These are phyloP conservation scores for Pythium brachiatum DNA, from an alignment of 352 stramenopile species.

Conservation along the genomic window DNA sequence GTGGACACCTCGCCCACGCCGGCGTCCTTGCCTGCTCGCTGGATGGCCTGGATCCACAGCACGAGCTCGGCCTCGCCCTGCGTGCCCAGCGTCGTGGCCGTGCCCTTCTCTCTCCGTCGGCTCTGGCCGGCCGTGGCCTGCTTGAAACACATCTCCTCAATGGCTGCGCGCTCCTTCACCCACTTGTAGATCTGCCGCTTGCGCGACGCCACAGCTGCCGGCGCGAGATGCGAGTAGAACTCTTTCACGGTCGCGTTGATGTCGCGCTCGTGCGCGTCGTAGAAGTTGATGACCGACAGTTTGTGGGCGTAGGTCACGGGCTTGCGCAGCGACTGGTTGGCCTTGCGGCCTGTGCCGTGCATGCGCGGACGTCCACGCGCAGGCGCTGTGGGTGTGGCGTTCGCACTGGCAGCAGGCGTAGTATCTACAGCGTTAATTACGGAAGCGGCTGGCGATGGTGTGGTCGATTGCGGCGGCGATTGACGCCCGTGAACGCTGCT, in stretches of 20 bases:
- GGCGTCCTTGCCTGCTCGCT: constrained; percentile 7
- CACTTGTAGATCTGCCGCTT: constrained; percentile 53
- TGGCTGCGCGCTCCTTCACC: constrained; percentile 34
- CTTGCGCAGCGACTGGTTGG: constrained; percentile 30
- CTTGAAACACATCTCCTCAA: constrained; percentile 44
- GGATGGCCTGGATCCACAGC: constrained; percentile 28
- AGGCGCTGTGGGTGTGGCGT: neutral
- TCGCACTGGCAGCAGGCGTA: neutral
- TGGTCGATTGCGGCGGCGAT: neutral
- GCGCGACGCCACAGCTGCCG: constrained; percentile 27
- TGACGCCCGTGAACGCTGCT: neutral
- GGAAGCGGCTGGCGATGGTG: neutral
- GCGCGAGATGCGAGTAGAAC: constrained; percentile 32
- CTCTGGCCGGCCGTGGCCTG: constrained; percentile 32
- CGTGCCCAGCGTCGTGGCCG: constrained; percentile 33
- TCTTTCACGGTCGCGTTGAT: constrained; percentile 36
- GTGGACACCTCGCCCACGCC: constrained; percentile 18
- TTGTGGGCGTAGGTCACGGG: constrained; percentile 45
- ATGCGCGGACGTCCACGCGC: constrained; percentile 27
- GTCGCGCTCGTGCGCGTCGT: constrained; percentile 32
- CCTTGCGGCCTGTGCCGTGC: constrained; percentile 30
- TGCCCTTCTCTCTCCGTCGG: constrained; percentile 34
- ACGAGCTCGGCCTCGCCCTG: constrained; percentile 37
- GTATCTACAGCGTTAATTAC: neutral
- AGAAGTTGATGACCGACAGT: constrained; percentile 41